Evolutionary conservation across 768 basidiomycete species (phyloP).

Genomic region (Dendrothele bispora): DNA sequence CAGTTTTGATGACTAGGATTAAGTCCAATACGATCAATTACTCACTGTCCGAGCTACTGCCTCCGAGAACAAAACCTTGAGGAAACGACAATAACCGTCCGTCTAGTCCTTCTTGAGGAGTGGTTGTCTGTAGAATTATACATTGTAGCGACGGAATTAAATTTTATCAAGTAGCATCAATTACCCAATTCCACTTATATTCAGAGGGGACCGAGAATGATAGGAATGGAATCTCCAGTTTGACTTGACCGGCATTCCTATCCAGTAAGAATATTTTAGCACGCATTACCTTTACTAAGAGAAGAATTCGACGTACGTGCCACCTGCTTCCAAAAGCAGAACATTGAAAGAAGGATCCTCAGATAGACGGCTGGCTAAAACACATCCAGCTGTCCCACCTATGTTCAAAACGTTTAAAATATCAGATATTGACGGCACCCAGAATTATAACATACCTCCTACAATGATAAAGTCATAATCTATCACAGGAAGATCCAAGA

Average conservation of each 20-base stretch:
- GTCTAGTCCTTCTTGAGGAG: constrained; percentile 2
- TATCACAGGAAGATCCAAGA: neutral
- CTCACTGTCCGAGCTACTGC: constrained; percentile 11
- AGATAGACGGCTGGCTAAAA: constrained; percentile 15
- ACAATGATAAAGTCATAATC: constrained; percentile 14
- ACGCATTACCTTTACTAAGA: no score
- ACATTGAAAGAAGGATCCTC: constrained; percentile 12
- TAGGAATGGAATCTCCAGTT: no score
- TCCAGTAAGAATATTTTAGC: no score
- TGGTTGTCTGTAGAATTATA: neutral
- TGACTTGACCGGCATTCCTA: no score
- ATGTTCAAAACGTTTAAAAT: neutral
- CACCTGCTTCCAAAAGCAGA: constrained; percentile 16
- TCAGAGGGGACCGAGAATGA: no score
- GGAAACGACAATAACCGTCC: neutral
- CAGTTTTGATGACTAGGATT: neutral
- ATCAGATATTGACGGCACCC: neutral
- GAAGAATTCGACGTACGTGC: constrained; percentile 2
- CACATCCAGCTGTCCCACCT: constrained; percentile 17
- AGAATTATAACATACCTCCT: constrained; percentile 7
- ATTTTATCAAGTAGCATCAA: no score
- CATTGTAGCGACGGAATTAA: neutral
- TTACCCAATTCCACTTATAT: no score
- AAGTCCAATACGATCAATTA: neutral
- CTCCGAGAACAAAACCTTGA: constrained; percentile 9